Percentiles rank a stretch among this genome's conserved stretches.
Evolutionary conservation across 768 basidiomycete genomes (phyloP).

Genomic region (Pisolithus tinctorius): DNA sequence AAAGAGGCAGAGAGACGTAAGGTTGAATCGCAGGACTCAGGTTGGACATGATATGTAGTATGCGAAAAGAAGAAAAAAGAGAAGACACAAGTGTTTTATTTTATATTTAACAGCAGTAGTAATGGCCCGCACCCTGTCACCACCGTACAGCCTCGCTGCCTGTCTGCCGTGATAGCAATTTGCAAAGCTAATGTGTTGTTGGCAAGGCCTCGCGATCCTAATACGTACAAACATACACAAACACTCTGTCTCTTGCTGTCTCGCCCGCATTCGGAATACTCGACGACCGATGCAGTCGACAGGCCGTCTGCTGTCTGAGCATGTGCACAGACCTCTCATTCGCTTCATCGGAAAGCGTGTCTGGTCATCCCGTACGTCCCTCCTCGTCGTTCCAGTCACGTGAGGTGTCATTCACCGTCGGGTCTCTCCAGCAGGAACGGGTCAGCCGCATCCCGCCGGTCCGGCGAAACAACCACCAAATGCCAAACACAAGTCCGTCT

Average conservation of each 20-base stretch:
- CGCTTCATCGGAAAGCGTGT: constrained; percentile 54
- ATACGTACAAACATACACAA: constrained; percentile 14
- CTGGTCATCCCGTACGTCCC: constrained; percentile 39
- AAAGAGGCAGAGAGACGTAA: constrained; percentile 1
- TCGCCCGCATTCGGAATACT: neutral
- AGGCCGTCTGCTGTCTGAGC: constrained; percentile 31
- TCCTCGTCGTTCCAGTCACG: neutral
- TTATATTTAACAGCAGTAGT: no score
- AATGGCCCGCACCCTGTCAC: neutral
- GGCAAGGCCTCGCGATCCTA: constrained; percentile 13
- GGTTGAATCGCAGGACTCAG: neutral
- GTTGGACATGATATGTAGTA: neutral
- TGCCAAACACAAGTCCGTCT: constrained; percentile 14
- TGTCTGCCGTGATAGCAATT: constrained; percentile 4
- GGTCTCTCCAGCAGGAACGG: constrained; percentile 29
- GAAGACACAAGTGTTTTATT: no score
- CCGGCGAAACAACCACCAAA: constrained; percentile 3
- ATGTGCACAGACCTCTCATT: constrained; percentile 54
- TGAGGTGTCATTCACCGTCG: constrained; percentile 1
- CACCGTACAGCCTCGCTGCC: neutral
- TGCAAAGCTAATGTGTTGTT: constrained; percentile 6
- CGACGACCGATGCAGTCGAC: constrained; percentile 25
- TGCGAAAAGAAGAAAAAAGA: neutral
- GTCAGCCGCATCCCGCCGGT: constrained; percentile 55
- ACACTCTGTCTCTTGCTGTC: neutral